A percentile compares a stretch with the other conserved stretches of the same genome.
phyloP scores from a whole-genome alignment of 2,329 filamentous ascomycete genomes.

The Westerdykella aurantiaca region DNA sequence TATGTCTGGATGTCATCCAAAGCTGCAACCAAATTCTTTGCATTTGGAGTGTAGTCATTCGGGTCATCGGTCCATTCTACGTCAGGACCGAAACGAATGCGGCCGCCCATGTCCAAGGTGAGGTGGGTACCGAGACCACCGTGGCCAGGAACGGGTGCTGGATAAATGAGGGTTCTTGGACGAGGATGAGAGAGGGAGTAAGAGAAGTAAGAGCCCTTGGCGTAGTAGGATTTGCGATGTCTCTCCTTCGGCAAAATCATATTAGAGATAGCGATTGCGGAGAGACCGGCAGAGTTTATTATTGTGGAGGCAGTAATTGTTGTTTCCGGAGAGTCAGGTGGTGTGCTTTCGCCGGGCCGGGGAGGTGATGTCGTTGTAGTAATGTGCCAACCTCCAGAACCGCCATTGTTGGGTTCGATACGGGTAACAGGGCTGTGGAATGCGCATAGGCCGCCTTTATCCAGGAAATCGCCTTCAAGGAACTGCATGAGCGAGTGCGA shows the following conservation, averaged over 20 bases:
- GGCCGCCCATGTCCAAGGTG: slow-evolving; percentile 79
- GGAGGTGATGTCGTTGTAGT: slow-evolving; percentile 40
- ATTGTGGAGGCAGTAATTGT: slow-evolving; percentile 68
- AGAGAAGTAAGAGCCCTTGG: slow-evolving; percentile 93
- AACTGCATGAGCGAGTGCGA: slow-evolving; percentile 78
- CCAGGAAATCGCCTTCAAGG: slow-evolving; percentile 70
- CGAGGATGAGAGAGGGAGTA: slow-evolving; percentile 63
- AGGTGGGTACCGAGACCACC: slow-evolving; percentile 89
- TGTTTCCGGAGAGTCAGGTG: slow-evolving; percentile 31
- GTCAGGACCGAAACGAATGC: slow-evolving; percentile 87
- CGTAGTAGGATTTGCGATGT: slow-evolving; percentile 64
- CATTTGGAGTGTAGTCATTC: slow-evolving; percentile 62
- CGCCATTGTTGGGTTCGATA: slow-evolving; percentile 52
- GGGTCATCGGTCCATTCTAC: slow-evolving; percentile 83
- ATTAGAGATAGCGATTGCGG: slow-evolving; percentile 71
- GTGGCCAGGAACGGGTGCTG: slow-evolving; percentile 72
- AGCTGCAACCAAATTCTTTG: slow-evolving; percentile 58
- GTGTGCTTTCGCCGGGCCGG: slow-evolving; percentile 14
- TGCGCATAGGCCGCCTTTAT: slow-evolving; percentile 68
- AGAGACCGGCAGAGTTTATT: slow-evolving; percentile 80
- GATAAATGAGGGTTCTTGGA: slow-evolving; percentile 75
- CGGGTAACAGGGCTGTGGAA: slow-evolving; percentile 60
- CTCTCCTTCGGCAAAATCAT: slow-evolving; percentile 60
- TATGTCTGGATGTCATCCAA: slow-evolving; percentile 71
- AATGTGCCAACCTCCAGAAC: slow-evolving; percentile 64